A percentile compares a stretch with the other conserved stretches of the same genome.
These are phyloP conservation scores for Aspergillus bridgeri DNA, from an alignment of 495 filamentous ascomycete species.

Conservation along the genomic window DNA sequence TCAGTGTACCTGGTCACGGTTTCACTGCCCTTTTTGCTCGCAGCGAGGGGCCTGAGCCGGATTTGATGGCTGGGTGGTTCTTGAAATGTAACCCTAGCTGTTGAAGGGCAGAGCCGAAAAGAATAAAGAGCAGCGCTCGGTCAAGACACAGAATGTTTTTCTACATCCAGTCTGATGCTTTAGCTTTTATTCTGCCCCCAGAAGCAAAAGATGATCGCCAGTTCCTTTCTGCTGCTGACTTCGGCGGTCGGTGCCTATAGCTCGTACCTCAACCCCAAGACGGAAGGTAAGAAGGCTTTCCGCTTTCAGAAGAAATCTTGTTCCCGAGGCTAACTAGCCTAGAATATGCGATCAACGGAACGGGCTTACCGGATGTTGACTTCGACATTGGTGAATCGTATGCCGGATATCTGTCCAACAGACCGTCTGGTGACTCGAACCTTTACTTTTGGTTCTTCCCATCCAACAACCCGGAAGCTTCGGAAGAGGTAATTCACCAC, in stretches of 20 bases:
- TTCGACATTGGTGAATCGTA: slow-evolving; percentile 78
- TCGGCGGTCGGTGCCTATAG: background rate
- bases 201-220: background rate
- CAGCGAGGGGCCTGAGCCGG: background rate
- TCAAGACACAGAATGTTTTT: background rate
- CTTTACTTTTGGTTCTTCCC: slow-evolving; percentile 85
- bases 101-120: background rate
- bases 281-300: background rate
- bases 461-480: slow-evolving; percentile 48
- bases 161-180: background rate
- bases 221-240: background rate
- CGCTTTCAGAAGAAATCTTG: background rate
- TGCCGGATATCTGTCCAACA: slow-evolving; percentile 71
- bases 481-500: slow-evolving; percentile 62
- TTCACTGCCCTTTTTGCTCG: background rate
- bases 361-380: slow-evolving; percentile 63
- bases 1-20: background rate
- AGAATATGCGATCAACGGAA: slow-evolving; percentile 65
- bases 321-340: background rate
- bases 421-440: slow-evolving; percentile 43
- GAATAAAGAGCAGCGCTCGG: background rate
- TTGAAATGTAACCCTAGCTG: background rate
- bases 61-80: background rate
- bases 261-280: background rate
- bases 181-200: background rate